Percentiles rank a stretch among this genome's conserved stretches.
Conservation (phyloP, 306 rosid species). For the Albizia julibrissin region DNA sequence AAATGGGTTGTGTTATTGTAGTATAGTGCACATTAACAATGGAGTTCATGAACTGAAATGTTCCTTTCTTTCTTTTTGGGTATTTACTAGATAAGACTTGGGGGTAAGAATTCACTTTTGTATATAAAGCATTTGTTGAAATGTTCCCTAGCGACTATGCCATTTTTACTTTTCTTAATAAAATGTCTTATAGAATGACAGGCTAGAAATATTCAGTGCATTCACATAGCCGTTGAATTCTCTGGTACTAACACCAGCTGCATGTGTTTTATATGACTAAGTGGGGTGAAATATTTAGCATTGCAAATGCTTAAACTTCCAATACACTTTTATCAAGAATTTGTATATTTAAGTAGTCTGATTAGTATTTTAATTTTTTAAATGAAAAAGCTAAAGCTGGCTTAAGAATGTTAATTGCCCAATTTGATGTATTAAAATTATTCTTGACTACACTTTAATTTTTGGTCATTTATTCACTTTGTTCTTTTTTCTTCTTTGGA, state of each 20-base stretch:
- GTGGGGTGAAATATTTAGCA: background rate
- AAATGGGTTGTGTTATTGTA: slow-evolving; percentile 10
- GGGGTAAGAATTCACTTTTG: background rate
- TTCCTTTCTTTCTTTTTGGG: background rate
- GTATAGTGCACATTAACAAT: slow-evolving; percentile 11
- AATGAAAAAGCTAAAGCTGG: slow-evolving; percentile 11
- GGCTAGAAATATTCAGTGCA: slow-evolving; percentile 15
- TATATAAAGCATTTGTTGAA: slow-evolving; percentile 22
- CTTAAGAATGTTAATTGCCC: slow-evolving; percentile 14
- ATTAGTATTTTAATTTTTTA: slow-evolving; percentile 13
- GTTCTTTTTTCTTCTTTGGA: slow-evolving; percentile 19
- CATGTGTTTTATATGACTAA: slow-evolving; percentile 19
- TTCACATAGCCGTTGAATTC: slow-evolving; percentile 4
- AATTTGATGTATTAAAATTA: background rate
- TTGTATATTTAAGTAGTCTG: slow-evolving; percentile 20
- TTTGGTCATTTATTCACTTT: slow-evolving; percentile 27
- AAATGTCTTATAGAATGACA: background rate
- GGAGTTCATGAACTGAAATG: slow-evolving; percentile 14
- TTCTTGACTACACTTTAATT: slow-evolving; percentile 14
- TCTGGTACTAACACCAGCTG: background rate
- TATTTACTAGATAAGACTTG: background rate
- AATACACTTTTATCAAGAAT: background rate
- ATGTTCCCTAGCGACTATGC: background rate
- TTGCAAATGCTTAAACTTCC: slow-evolving; percentile 21
- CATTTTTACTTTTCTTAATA: slow-evolving; percentile 15